These are phyloP conservation scores for Calocybe gangraenosa DNA, from an alignment of 768 basidiomycete species.

Conservation along the genomic window DNA sequence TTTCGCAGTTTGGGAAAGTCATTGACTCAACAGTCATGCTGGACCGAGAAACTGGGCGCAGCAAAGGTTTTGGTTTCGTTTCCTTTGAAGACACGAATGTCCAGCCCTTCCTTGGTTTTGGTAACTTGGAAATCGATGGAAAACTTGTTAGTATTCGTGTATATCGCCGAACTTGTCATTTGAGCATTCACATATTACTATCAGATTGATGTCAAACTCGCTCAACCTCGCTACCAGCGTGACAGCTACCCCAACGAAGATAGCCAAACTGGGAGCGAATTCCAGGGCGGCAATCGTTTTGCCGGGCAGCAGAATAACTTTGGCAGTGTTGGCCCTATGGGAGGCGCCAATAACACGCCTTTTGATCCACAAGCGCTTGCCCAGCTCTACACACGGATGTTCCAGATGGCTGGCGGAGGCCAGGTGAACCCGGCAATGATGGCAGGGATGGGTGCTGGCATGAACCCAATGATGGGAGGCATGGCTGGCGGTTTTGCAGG, in stretches of 20 bases:
- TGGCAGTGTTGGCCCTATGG: constrained; percentile 21
- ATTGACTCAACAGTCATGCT: constrained; percentile 99
- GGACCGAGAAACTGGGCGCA: constrained; percentile 90
- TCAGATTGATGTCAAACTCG: constrained; percentile 96
- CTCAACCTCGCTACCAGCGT: constrained; percentile 84
- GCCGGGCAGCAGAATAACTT: constrained; percentile 37
- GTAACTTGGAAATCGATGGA: constrained; percentile 90
- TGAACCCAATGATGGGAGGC: constrained; percentile 31
- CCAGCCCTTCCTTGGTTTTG: constrained; percentile 82
- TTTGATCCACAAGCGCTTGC: constrained; percentile 95
- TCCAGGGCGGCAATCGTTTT: constrained; percentile 21
- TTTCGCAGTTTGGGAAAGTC: constrained; percentile 91
- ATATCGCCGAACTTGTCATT: not conserved
- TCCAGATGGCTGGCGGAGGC: constrained; percentile 66
- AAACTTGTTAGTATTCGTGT: constrained; percentile 59
- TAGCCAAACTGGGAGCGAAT: constrained; percentile 24
- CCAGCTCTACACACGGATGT: constrained; percentile 93
- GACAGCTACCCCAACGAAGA: constrained; percentile 57
- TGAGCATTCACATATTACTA: not conserved
- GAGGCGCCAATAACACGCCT: constrained; percentile 45
- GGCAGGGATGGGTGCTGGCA: constrained; percentile 43
- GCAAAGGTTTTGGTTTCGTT: constrained; percentile 98
- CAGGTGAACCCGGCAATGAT: constrained; percentile 55
- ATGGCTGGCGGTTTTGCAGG: constrained; percentile 34
- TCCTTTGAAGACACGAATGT: constrained; percentile 93